These are phyloP conservation scores for Pleurotus eryngii DNA, from an alignment of 768 basidiomycete genomes.

Conservation along the genomic window DNA sequence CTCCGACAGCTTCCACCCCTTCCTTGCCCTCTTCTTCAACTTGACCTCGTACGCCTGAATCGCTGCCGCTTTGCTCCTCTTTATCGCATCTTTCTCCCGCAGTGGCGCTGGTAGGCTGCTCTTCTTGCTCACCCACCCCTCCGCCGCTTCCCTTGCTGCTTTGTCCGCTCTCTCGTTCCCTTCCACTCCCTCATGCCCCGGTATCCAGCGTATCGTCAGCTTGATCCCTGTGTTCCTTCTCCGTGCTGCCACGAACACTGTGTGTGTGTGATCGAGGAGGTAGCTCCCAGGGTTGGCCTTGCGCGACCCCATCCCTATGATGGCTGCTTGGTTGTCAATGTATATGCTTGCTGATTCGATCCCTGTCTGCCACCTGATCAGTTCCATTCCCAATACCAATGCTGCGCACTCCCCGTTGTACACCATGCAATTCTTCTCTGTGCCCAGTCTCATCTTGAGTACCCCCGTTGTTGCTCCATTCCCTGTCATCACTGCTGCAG, in stretches of 20 bases:
- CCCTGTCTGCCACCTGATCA: neutral
- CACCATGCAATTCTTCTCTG: conserved; percentile 6
- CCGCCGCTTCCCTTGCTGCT: too few relatives aligned
- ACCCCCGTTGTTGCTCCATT: neutral
- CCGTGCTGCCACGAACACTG: neutral
- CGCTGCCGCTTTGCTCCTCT: too few relatives aligned
- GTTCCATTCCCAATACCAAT: conserved; percentile 10
- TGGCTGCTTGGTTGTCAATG: conserved; percentile 11
- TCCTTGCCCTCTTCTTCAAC: too few relatives aligned
- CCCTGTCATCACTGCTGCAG: conserved; percentile 10
- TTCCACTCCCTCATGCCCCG: too few relatives aligned
- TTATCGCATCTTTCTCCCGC: too few relatives aligned
- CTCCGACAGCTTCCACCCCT: too few relatives aligned
- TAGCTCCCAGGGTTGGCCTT: conserved; percentile 1
- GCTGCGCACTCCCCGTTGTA: conserved; percentile 17
- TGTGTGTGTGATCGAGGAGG: neutral
- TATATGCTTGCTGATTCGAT: neutral
- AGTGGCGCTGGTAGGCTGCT: too few relatives aligned
- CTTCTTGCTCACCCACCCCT: too few relatives aligned
- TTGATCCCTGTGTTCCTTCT: neutral
- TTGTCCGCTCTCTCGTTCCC: too few relatives aligned
- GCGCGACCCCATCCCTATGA: conserved; percentile 1
- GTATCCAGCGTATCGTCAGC: too few relatives aligned
- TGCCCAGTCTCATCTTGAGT: conserved; percentile 13
- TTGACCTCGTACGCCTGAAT: too few relatives aligned